A percentile compares a stretch with the other conserved stretches of the same genome.
These are phyloP conservation scores for Smittium culicis DNA, from an alignment of 371 early-diverging fungal species.

Conservation along the genomic window DNA sequence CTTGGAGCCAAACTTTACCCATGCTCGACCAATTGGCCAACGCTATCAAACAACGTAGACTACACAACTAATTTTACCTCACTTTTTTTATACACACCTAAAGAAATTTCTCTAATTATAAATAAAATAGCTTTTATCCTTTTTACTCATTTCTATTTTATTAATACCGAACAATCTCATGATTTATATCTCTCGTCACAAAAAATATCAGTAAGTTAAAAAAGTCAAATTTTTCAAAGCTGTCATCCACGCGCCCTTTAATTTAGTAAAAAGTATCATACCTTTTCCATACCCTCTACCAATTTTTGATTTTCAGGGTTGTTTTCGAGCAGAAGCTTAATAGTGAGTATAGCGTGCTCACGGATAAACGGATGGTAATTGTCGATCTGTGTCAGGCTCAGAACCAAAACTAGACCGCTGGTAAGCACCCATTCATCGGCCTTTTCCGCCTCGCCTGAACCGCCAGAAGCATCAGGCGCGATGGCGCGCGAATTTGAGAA, in stretches of 20 bases:
- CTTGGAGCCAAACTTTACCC: slow-evolving; percentile 56
- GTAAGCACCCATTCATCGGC: neutral
- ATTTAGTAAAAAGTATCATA: too few relatives aligned
- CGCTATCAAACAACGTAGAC: slow-evolving; percentile 40
- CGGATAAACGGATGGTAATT: neutral
- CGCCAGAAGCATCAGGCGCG: too few relatives aligned
- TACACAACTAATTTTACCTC: neutral
- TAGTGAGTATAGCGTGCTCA: slow-evolving; percentile 2
- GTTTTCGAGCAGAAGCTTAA: neutral
- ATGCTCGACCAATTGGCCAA: slow-evolving; percentile 53
- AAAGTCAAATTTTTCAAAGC: too few relatives aligned
- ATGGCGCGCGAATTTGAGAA: too few relatives aligned
- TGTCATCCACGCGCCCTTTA: too few relatives aligned
- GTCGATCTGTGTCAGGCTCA: slow-evolving; percentile 3
- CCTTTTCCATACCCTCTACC: neutral
- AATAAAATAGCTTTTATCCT: neutral
- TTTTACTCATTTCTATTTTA: neutral
- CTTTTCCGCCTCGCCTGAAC: too few relatives aligned
- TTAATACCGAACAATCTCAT: too few relatives aligned
- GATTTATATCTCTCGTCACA: too few relatives aligned
- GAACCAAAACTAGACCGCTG: neutral
- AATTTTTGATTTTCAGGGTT: slow-evolving; percentile 4
- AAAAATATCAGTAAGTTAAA: too few relatives aligned
- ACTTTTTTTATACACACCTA: neutral
- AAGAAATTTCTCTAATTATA: too few relatives aligned